These are phyloP conservation scores for Rhizophagus prolifer DNA, from an alignment of 192 early-diverging fungal genomes.

Conservation along the genomic window DNA sequence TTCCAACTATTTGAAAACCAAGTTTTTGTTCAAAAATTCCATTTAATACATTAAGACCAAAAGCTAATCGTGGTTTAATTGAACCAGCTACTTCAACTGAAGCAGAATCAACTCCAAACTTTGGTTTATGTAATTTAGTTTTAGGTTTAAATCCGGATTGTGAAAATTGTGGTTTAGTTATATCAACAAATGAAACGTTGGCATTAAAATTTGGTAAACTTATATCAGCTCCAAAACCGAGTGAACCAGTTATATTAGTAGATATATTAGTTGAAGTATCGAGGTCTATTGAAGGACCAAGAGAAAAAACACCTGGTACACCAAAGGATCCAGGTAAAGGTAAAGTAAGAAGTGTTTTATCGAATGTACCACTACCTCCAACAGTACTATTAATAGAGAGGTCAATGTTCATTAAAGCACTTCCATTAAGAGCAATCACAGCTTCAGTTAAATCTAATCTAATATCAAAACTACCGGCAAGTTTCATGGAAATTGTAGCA, in stretches of 20 bases:
- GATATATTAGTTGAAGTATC: background rate
- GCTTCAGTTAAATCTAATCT: background rate
- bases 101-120: background rate
- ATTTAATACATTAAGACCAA: background rate
- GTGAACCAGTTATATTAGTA: background rate
- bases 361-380: background rate
- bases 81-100: background rate
- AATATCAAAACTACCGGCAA: background rate
- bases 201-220: background rate
- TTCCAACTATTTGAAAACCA: background rate
- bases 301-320: background rate
- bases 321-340: background rate
- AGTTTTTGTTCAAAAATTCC: background rate
- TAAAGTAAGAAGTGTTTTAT: background rate
- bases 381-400: background rate
- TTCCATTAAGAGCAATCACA: background rate
- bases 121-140: background rate
- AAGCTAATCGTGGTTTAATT: slow-evolving; percentile 10
- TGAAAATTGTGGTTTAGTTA: background rate
- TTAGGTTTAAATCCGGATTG: background rate
- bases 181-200: background rate
- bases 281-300: slow-evolving; percentile 8
- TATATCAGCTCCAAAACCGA: background rate
- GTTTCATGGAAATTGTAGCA: background rate
- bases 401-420: slow-evolving; percentile 4